These are phyloP conservation scores for Epichloe elymi DNA, from an alignment of 2,329 filamentous ascomycete genomes.

Conservation along the genomic window DNA sequence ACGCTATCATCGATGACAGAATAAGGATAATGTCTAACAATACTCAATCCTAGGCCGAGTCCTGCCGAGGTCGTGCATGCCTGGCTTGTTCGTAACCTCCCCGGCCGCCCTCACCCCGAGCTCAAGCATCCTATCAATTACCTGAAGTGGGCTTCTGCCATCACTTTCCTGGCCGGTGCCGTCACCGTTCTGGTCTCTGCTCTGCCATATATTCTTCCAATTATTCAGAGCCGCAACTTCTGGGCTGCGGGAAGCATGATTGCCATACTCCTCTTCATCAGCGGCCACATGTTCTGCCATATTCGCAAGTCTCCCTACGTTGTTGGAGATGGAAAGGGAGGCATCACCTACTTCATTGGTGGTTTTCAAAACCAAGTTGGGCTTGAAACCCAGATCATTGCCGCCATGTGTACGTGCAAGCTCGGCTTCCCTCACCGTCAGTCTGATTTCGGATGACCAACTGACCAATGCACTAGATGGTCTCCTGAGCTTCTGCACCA, in stretches of 20 bases:
- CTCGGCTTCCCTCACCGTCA: not conserved
- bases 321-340: slow-evolving; percentile 70
- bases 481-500: slow-evolving; percentile 75
- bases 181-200: slow-evolving; percentile 57
- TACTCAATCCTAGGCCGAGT: slow-evolving; percentile 41
- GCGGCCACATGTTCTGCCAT: slow-evolving; percentile 98
- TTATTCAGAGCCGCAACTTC: slow-evolving; percentile 80
- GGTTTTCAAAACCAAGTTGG: slow-evolving; percentile 93
- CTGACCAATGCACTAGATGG: slow-evolving; percentile 29
- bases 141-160: slow-evolving; percentile 53
- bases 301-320: slow-evolving; percentile 95
- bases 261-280: slow-evolving; percentile 81
- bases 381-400: slow-evolving; percentile 89
- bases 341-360: slow-evolving; percentile 76
- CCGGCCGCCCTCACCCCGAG: slow-evolving; percentile 64
- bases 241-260: slow-evolving; percentile 90
- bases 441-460: not conserved
- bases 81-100: slow-evolving; percentile 69
- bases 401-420: slow-evolving; percentile 65
- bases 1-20: no score
- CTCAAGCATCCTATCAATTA: slow-evolving; percentile 82
- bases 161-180: slow-evolving; percentile 55
- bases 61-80: slow-evolving; percentile 63
- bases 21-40: not conserved
- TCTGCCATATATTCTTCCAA: slow-evolving; percentile 65